Conservation (phyloP, 495 filamentous ascomycete genomes). For the Stereocaulon alpinum region DNA sequence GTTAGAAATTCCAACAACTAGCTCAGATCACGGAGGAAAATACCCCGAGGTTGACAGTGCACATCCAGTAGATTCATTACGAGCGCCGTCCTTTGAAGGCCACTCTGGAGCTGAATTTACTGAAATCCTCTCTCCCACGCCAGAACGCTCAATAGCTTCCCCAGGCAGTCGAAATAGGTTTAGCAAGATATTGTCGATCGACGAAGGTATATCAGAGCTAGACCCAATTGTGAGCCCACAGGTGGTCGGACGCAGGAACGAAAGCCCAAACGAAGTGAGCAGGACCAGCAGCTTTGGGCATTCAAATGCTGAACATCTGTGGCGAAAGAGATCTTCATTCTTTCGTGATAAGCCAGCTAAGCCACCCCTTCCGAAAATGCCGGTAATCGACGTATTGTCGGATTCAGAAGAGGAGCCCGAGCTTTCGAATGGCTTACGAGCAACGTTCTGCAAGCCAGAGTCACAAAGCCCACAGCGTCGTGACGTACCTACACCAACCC, state of each 20-base stretch:
- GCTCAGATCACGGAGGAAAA: slow-evolving; percentile 3
- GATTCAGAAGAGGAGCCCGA: slow-evolving; percentile 15
- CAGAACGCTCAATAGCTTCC: slow-evolving; percentile 22
- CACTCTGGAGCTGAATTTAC: slow-evolving; percentile 10
- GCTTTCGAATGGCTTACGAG: slow-evolving; percentile 9
- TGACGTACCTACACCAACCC: background rate
- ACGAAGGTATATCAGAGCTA: slow-evolving; percentile 13
- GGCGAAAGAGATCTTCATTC: slow-evolving; percentile 9
- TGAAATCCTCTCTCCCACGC: slow-evolving; percentile 22
- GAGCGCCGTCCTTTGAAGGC: slow-evolving; percentile 13
- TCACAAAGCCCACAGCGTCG: background rate
- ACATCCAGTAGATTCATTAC: slow-evolving; percentile 3
- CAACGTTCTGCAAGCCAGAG: slow-evolving; percentile 9
- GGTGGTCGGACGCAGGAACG: background rate
- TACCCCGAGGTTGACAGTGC: background rate
- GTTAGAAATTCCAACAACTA: background rate
- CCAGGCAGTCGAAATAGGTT: slow-evolving; percentile 19
- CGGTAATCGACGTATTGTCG: background rate
- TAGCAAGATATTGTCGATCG: slow-evolving; percentile 23
- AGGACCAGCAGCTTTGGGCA: background rate
- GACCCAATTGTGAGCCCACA: background rate
- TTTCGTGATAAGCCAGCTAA: slow-evolving; percentile 5
- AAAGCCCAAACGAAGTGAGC: slow-evolving; percentile 4
- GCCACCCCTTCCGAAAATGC: background rate
- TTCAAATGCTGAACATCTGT: background rate